A percentile compares a stretch with the other conserved stretches of the same genome.
Conservation (phyloP, 176 grass and related monocot species). For the Thinopyrum elongatum region DNA sequence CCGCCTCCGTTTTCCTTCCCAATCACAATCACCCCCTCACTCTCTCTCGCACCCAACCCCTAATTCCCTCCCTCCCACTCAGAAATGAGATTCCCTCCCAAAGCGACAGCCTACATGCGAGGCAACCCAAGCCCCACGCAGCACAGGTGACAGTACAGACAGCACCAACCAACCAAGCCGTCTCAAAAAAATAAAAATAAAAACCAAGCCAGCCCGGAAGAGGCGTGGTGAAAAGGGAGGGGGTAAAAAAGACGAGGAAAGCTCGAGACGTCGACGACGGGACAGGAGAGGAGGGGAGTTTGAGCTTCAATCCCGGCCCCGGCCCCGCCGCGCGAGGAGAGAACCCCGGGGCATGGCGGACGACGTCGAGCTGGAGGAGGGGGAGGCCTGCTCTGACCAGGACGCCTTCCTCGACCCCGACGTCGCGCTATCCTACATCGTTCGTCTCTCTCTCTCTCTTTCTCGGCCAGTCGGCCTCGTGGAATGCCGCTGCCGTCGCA, state of each 20-base stretch:
- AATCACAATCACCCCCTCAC: background rate
- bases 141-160: background rate
- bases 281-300: background rate
- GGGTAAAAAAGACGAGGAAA: background rate
- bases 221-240: background rate
- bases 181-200: too few relatives aligned
- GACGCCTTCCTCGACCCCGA: conserved; percentile 55
- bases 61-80: background rate
- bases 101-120: background rate
- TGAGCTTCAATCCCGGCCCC: too few relatives aligned
- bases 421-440: conserved; percentile 70
- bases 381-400: conserved; percentile 44
- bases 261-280: background rate
- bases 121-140: background rate
- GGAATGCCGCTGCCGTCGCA: background rate
- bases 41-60: too few relatives aligned
- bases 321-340: background rate
- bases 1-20: background rate
- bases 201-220: background rate
- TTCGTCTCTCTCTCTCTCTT: conserved; percentile 19
- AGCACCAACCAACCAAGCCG: background rate
- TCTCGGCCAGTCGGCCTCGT: background rate
- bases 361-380: conserved; percentile 60
- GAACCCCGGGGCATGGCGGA: conserved; percentile 4
- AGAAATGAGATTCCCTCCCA: background rate